Percentiles rank a stretch among this genome's conserved stretches.
Conservation (phyloP, 73 alveolate genomes). For the Uronychia setigera region DNA sequence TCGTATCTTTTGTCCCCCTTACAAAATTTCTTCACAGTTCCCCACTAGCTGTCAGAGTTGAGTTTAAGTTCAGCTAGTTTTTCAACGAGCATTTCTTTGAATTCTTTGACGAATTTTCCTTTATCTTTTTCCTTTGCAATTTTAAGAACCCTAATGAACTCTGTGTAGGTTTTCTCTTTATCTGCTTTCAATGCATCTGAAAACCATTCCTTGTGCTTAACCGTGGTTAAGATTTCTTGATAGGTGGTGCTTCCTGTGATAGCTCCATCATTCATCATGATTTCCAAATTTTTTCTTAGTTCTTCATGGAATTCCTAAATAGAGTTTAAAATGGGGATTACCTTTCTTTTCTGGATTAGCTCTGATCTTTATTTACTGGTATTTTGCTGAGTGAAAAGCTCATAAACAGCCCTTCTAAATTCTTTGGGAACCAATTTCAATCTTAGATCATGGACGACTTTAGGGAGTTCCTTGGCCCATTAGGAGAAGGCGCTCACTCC, state of each 20-base stretch:
- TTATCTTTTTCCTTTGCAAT: constrained; percentile 7
- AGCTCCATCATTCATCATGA: not conserved
- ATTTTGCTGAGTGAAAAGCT: constrained; percentile 1
- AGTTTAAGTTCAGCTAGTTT: constrained; percentile 12
- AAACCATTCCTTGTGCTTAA: constrained; percentile 4
- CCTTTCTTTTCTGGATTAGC: not conserved
- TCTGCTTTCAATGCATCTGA: not conserved
- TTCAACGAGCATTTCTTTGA: constrained; percentile 16
- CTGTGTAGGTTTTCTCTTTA: constrained; percentile 19
- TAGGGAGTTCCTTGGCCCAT: constrained; percentile 41
- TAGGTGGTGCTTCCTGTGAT: constrained; percentile 9
- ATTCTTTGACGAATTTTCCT: constrained; percentile 7
- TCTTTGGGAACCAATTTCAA: constrained; percentile 16
- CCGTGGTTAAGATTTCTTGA: not conserved
- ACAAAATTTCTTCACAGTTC: constrained; percentile 5
- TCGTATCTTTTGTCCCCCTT: constrained; percentile 26
- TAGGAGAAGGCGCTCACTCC: constrained; percentile 21
- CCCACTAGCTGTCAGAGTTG: constrained; percentile 25
- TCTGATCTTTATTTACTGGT: constrained; percentile 6
- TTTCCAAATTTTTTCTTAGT: not conserved
- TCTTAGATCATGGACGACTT: constrained; percentile 42
- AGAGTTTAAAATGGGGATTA: constrained; percentile 3
- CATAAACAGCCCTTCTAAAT: constrained; percentile 23
- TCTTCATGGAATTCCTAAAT: not conserved
- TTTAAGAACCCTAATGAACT: constrained; percentile 5